These are phyloP conservation scores for Nemania sp. DNA, from an alignment of 2,329 filamentous ascomycete genomes.

Conservation along the genomic window DNA sequence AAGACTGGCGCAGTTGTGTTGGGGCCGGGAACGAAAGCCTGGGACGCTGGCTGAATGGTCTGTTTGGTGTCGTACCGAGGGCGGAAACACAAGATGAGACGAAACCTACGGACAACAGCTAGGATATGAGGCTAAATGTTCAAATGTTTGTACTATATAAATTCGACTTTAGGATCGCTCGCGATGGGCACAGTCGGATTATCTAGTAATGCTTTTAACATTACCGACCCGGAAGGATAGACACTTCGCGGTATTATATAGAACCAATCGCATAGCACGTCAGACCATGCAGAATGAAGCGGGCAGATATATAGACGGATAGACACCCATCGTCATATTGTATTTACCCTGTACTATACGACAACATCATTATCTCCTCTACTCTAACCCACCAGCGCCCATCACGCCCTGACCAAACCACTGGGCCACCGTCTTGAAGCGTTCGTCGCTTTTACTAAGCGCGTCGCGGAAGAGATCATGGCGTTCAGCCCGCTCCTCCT, in stretches of 20 bases:
- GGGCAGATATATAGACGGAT: constrained; percentile 7
- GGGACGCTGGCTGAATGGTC: constrained; percentile 37
- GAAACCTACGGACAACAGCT: neutral
- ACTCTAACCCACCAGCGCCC: constrained; percentile 41
- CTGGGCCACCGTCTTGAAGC: constrained; percentile 88
- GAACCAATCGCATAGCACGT: neutral
- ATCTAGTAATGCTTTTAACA: neutral
- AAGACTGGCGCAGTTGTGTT: constrained; percentile 33
- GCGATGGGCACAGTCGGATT: neutral
- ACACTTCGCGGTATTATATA: no score
- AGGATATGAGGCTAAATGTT: neutral
- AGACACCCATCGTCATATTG: constrained; percentile 14
- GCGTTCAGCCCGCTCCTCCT: constrained; percentile 81
- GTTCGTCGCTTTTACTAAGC: constrained; percentile 72
- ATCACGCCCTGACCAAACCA: constrained; percentile 96
- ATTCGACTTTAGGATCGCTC: neutral
- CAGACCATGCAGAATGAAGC: neutral
- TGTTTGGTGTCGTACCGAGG: constrained; percentile 31
- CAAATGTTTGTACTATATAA: neutral
- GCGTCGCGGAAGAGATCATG: constrained; percentile 89
- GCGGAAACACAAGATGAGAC: neutral
- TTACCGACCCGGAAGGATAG: no score
- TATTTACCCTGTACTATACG: constrained; percentile 6
- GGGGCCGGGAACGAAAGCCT: constrained; percentile 21
- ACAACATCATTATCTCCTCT: constrained; percentile 1